Evolutionary conservation across 345 rosid genomes (phyloP).

Genomic region (Murraya koenigii): DNA sequence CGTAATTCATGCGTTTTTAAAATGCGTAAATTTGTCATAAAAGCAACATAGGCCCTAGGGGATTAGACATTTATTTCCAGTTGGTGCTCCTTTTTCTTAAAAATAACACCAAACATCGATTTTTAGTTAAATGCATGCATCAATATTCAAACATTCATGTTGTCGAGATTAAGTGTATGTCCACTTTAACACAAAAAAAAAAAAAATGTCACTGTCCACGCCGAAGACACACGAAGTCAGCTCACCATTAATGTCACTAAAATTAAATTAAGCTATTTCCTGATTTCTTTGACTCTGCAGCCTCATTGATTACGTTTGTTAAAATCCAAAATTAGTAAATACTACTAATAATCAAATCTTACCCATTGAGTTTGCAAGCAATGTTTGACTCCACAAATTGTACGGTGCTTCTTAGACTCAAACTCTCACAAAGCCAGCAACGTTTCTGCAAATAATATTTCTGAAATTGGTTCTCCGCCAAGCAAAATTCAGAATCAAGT

Average conservation of each 20-base stretch:
- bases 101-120: no score
- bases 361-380: conserved; percentile 28
- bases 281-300: no score
- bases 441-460: conserved; percentile 19
- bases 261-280: no score
- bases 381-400: conserved; percentile 21
- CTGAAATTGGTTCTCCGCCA: conserved; percentile 17
- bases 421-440: conserved; percentile 15
- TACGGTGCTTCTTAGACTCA: conserved; percentile 16
- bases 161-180: not conserved
- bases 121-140: no score
- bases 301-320: not conserved
- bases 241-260: not conserved
- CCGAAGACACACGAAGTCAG: not conserved
- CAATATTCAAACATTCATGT: no score
- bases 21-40: no score
- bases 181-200: no score
- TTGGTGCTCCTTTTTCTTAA: no score
- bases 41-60: no score
- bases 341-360: not conserved
- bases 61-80: no score
- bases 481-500: conserved; percentile 7
- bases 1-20: no score
- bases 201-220: not conserved
- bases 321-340: no score